These are phyloP conservation scores for Nothophoma quercina DNA, from an alignment of 2,329 filamentous ascomycete genomes.

Conservation along the genomic window DNA sequence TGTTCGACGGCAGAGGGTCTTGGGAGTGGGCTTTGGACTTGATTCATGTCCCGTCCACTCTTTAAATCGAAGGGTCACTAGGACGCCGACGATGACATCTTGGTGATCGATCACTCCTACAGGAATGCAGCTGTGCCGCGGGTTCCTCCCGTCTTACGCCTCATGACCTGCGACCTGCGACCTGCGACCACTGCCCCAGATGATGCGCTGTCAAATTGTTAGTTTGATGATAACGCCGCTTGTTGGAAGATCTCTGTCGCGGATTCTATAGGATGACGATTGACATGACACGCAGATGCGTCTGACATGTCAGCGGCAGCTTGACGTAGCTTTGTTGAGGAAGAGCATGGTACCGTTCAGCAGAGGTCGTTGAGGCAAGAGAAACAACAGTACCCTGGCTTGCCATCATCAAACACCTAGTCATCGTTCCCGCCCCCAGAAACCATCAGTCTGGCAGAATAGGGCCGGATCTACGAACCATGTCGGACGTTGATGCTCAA, in stretches of 20 bases:
- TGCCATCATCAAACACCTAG: neutral
- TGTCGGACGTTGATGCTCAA: neutral
- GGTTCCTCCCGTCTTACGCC: neutral
- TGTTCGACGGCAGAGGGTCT: neutral
- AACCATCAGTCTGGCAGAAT: neutral
- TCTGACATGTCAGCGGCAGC: neutral
- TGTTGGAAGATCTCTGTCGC: neutral
- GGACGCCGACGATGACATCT: neutral
- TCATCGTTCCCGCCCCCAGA: slow-evolving; percentile 1
- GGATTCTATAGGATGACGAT: neutral
- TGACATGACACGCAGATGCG: no score
- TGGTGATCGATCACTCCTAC: neutral
- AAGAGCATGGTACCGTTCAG: neutral
- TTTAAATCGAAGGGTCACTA: neutral
- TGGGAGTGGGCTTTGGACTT: neutral
- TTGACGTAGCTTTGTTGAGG: neutral
- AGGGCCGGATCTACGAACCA: slow-evolving; percentile 10
- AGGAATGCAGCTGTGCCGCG: slow-evolving; percentile 1
- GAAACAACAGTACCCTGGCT: neutral
- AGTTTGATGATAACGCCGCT: neutral
- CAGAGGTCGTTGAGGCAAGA: neutral
- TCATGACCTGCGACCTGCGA: neutral
- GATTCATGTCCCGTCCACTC: neutral
- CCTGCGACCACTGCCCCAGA: neutral
- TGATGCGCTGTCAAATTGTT: neutral